Evolutionary conservation across 2,329 filamentous ascomycete species (phyloP).

Genomic region (Trichoderma guizhouense): DNA sequence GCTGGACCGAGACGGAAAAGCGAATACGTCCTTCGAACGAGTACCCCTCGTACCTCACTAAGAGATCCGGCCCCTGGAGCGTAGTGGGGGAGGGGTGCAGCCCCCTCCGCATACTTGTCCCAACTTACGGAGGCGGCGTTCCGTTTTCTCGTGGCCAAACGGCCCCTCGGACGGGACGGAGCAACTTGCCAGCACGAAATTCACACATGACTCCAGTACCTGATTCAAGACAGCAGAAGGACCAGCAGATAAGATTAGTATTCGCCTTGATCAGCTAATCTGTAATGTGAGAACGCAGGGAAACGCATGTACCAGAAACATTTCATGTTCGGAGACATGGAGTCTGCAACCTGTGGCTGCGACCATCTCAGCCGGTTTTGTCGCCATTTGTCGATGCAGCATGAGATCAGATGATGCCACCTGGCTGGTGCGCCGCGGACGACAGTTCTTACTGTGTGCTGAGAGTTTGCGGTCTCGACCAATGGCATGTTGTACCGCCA

Average conservation of each 20-base stretch:
- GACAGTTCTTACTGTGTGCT: not conserved
- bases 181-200: not conserved
- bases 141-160: not conserved
- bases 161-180: slow-evolving; percentile 3
- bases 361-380: not conserved
- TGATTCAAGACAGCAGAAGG: not conserved
- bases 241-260: not conserved
- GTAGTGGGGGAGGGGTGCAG: slow-evolving; percentile 12
- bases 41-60: not conserved
- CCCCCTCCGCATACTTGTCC: not conserved
- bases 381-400: not conserved
- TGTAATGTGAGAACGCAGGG: not conserved
- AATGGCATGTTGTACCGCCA: not conserved
- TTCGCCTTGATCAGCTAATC: not conserved
- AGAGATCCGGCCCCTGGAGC: not conserved
- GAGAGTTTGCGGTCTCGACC: slow-evolving; percentile 1
- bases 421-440: not conserved
- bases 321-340: not conserved
- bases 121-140: not conserved
- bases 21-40: not conserved
- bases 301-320: not conserved
- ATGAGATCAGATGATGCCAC: slow-evolving; percentile 11
- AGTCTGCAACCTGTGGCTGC: not conserved
- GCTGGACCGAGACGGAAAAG: not conserved
- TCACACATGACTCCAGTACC: not conserved